These are phyloP conservation scores for Gaertneriomyces sp. DNA, from an alignment of 192 early-diverging fungal species.

Conservation along the genomic window DNA sequence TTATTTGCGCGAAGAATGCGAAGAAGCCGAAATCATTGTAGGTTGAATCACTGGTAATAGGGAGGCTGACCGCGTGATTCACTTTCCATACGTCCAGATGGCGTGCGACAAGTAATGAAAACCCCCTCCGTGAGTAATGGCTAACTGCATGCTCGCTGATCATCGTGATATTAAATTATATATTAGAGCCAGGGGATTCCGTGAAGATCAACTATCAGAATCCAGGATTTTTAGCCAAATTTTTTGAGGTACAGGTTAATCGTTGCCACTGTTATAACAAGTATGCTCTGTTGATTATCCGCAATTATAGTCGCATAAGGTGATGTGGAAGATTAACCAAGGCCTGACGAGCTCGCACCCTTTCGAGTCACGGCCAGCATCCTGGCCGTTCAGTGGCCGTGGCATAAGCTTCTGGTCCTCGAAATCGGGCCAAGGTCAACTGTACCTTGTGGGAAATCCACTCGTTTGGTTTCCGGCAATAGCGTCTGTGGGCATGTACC, in stretches of 20 bases:
- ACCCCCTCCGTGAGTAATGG: constrained; percentile 26
- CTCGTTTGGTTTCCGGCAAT: constrained; percentile 42
- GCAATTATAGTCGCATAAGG: constrained; percentile 22
- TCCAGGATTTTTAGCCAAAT: constrained; percentile 47
- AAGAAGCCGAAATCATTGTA: not conserved
- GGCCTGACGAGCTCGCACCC: constrained; percentile 50
- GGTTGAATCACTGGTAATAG: too few relatives aligned
- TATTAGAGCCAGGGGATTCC: constrained; percentile 33
- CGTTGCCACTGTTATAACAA: too few relatives aligned
- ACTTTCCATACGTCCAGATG: constrained; percentile 16
- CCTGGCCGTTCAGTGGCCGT: constrained; percentile 45
- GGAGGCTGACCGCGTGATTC: too few relatives aligned
- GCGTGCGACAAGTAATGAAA: constrained; percentile 43
- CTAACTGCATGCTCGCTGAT: not conserved
- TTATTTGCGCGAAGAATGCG: constrained; percentile 82
- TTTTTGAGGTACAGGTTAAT: constrained; percentile 35
- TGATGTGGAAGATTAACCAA: constrained; percentile 51
- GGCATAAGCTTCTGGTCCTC: constrained; percentile 55
- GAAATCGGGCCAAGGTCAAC: constrained; percentile 34
- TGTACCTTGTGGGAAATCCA: constrained; percentile 58
- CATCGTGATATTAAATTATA: constrained; percentile 16
- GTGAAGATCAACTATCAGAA: constrained; percentile 38
- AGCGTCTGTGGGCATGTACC: constrained; percentile 25
- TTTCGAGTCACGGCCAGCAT: constrained; percentile 46
- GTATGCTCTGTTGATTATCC: too few relatives aligned